phyloP scores from a whole-genome alignment of 1,284 basidiomycete genomes.

The Boletus semigastroideus region DNA sequence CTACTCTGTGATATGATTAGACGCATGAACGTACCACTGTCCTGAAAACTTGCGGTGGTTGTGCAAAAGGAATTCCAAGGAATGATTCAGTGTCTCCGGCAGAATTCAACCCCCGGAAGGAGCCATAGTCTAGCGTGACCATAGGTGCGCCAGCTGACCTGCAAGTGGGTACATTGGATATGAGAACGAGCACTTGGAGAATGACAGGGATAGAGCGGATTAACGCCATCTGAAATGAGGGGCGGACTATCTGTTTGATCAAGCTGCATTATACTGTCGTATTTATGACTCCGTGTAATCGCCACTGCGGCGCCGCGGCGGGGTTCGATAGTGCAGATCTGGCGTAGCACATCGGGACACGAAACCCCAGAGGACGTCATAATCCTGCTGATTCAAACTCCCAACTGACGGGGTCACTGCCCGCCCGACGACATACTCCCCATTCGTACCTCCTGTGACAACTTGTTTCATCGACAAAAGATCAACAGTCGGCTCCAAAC shows the following conservation, averaged over 20 bases:
- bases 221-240: neutral
- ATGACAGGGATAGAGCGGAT: neutral
- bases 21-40: too few species aligned
- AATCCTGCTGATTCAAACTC: too few species aligned
- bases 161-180: neutral
- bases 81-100: conserved; percentile 19
- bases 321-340: too few species aligned
- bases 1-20: conserved; percentile 5
- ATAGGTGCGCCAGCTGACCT: neutral
- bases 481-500: too few species aligned
- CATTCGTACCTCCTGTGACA: too few species aligned
- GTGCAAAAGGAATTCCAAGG: conserved; percentile 21
- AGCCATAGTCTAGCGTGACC: conserved; percentile 19
- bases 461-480: too few species aligned
- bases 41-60: conserved; percentile 15
- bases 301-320: too few species aligned
- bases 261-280: neutral
- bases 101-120: conserved; percentile 19
- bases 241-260: neutral
- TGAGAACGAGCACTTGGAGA: neutral
- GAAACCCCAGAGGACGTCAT: too few species aligned
- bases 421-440: too few species aligned
- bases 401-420: too few species aligned
- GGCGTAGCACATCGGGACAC: too few species aligned
- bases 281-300: neutral